These are phyloP conservation scores for Lachnellula hyalina DNA, from an alignment of 2,329 filamentous ascomycete genomes.

Conservation along the genomic window DNA sequence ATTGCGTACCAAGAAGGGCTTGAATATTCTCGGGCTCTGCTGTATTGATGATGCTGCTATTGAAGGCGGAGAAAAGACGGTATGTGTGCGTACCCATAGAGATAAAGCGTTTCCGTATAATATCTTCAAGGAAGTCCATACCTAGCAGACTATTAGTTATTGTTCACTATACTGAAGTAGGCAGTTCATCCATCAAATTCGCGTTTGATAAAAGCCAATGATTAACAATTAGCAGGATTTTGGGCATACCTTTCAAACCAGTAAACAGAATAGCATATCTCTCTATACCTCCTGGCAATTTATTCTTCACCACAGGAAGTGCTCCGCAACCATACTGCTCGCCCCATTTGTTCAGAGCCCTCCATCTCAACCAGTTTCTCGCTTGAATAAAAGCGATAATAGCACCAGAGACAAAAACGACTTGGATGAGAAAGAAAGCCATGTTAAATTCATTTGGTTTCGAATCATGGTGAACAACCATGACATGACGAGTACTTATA, in stretches of 20 bases:
- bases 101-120: constrained; percentile 8
- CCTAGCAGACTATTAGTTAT: constrained; percentile 9
- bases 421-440: neutral
- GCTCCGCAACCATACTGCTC: constrained; percentile 18
- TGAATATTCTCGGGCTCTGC: constrained; percentile 32
- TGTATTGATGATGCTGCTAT: constrained; percentile 40
- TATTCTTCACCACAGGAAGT: constrained; percentile 10
- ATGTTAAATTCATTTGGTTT: neutral
- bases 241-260: constrained; percentile 13
- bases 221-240: neutral
- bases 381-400: constrained; percentile 10
- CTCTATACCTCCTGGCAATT: constrained; percentile 16
- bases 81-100: constrained; percentile 14
- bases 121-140: constrained; percentile 23
- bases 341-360: constrained; percentile 17
- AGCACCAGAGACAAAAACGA: neutral
- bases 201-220: neutral
- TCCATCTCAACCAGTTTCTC: constrained; percentile 14
- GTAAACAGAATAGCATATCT: constrained; percentile 11
- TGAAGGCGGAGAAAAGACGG: constrained; percentile 8
- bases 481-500: no score
- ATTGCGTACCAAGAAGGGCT: constrained; percentile 30
- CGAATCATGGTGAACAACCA: neutral
- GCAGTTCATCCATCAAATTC: no score
- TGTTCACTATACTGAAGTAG: neutral